These are phyloP conservation scores for Penicillium paxilli DNA, from an alignment of 495 filamentous ascomycete species.

Conservation along the genomic window DNA sequence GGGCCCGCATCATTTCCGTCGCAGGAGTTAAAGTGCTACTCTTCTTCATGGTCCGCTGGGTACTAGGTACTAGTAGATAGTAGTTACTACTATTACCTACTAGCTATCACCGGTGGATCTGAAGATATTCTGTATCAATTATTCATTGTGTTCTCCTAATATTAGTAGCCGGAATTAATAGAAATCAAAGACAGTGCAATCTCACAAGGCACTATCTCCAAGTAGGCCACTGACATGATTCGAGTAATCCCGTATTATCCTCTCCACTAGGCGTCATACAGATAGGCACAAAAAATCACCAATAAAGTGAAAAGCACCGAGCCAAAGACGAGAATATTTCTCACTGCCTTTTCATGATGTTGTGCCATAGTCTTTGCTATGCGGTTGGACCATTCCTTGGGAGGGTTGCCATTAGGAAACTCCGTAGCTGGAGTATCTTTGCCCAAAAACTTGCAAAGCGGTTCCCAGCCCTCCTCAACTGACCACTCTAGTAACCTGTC, in stretches of 20 bases:
- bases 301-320: background rate
- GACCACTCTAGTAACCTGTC: slow-evolving; percentile 40
- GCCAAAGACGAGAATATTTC: slow-evolving; percentile 15
- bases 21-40: background rate
- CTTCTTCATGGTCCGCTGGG: background rate
- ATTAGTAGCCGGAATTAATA: too few relatives aligned
- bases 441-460: slow-evolving; percentile 32
- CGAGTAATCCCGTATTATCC: too few relatives aligned
- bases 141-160: too few relatives aligned
- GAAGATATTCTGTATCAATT: too few relatives aligned
- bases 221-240: too few relatives aligned
- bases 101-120: too few relatives aligned
- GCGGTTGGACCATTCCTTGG: slow-evolving; percentile 18
- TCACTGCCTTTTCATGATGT: slow-evolving; percentile 12
- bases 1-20: too few relatives aligned
- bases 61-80: too few relatives aligned
- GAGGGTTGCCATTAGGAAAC: slow-evolving; percentile 12
- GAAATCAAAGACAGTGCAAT: too few relatives aligned
- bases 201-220: too few relatives aligned
- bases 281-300: background rate
- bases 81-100: too few relatives aligned
- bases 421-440: background rate
- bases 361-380: slow-evolving; percentile 14
- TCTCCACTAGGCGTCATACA: too few relatives aligned
- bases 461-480: slow-evolving; percentile 48